phyloP scores from a whole-genome alignment of 2,329 filamentous ascomycete genomes.

The Ophiostoma tasmaniense region DNA sequence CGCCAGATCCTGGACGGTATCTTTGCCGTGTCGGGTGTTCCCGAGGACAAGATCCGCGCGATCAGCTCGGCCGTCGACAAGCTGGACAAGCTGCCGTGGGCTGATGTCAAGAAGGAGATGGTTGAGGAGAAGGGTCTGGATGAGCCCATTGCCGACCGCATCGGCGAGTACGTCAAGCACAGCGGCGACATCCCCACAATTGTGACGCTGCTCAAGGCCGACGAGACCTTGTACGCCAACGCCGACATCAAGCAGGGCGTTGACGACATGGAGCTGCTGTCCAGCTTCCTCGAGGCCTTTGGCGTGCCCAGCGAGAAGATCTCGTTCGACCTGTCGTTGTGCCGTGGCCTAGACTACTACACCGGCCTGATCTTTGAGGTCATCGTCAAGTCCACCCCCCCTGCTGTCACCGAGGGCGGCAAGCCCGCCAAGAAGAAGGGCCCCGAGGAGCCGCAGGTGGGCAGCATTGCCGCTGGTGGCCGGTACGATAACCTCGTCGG shows the following conservation, averaged over 20 bases:
- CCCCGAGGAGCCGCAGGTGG: constrained; percentile 45
- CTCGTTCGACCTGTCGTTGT: constrained; percentile 83
- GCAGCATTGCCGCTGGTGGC: constrained; percentile 80
- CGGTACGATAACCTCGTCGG: constrained; percentile 89
- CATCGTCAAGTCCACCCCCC: constrained; percentile 28
- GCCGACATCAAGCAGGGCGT: constrained; percentile 69
- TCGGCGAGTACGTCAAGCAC: constrained; percentile 65
- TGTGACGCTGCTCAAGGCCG: constrained; percentile 58
- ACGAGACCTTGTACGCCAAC: constrained; percentile 62
- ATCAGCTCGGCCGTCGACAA: constrained; percentile 95
- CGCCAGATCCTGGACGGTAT: constrained; percentile 87
- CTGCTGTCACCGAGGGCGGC: constrained; percentile 23
- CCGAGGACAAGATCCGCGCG: constrained; percentile 73
- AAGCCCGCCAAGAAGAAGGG: constrained; percentile 22
- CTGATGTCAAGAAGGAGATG: constrained; percentile 87
- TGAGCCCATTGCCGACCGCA: constrained; percentile 70
- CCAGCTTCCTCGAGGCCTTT: constrained; percentile 74
- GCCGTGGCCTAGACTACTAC: constrained; percentile 52
- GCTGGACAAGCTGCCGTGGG: constrained; percentile 84
- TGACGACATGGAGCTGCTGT: constrained; percentile 70
- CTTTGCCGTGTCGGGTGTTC: constrained; percentile 85
- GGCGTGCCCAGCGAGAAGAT: constrained; percentile 57
- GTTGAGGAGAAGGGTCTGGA: constrained; percentile 80
- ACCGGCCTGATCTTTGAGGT: constrained; percentile 88
- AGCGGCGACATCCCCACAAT: constrained; percentile 45